phyloP scores from a whole-genome alignment of 1,139 yeast genomes.

The Yamadazyma sp. region DNA sequence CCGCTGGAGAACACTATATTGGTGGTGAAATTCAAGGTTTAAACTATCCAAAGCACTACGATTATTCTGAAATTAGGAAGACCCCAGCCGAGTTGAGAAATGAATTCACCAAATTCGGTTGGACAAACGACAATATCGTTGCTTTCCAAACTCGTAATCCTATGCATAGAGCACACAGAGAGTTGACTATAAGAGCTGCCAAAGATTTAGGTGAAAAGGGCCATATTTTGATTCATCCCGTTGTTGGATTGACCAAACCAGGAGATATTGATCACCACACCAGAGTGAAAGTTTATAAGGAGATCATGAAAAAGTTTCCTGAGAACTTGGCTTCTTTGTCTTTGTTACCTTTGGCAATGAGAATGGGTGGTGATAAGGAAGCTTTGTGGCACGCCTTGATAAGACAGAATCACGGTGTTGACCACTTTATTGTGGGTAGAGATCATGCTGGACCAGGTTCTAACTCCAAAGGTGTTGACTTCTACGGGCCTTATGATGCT shows the following conservation, averaged over 20 bases:
- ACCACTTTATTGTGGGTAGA: conserved; percentile 96
- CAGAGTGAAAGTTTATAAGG: conserved; percentile 92
- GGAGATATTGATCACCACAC: conserved; percentile 98
- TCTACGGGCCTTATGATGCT: conserved; percentile 97
- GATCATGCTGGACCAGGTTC: conserved; percentile 98
- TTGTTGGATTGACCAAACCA: conserved; percentile 94
- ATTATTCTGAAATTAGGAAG: conserved; percentile 81
- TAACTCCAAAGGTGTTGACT: conserved; percentile 90
- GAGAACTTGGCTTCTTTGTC: conserved; percentile 90
- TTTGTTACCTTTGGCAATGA: conserved; percentile 91
- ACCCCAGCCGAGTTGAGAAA: conserved; percentile 88
- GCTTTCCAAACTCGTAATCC: conserved; percentile 99
- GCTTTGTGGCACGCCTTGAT: conserved; percentile 98
- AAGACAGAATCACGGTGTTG: conserved; percentile 94
- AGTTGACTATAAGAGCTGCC: conserved; percentile 93
- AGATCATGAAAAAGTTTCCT: conserved; percentile 88
- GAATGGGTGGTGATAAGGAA: conserved; percentile 99
- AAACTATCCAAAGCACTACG: conserved; percentile 84
- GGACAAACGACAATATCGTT: conserved; percentile 75
- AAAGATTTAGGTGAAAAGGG: conserved; percentile 44
- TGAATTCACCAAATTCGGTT: conserved; percentile 76
- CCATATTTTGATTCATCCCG: conserved; percentile 91
- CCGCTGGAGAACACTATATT: conserved; percentile 79
- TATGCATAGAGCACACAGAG: conserved; percentile 98
- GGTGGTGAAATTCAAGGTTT: conserved; percentile 90